Conservation (phyloP, 805 yeast genomes). For the Yarrowia sp. region DNA sequence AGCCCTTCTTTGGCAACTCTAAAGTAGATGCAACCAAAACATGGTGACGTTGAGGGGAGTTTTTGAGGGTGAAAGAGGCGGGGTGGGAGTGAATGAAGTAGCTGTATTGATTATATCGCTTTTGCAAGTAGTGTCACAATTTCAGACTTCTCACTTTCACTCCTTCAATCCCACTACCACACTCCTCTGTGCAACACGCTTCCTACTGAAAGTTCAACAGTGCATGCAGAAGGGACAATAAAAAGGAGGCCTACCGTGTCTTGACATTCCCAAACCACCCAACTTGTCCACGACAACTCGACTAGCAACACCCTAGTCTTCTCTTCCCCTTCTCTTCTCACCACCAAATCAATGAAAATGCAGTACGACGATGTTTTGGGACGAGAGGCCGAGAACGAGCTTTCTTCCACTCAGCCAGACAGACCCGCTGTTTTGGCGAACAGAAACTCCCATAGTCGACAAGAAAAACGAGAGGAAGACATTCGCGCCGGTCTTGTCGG, state of each 20-base stretch:
- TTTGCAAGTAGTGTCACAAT: too few species aligned
- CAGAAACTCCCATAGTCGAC: conserved; percentile 18
- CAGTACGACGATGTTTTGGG: conserved; percentile 37
- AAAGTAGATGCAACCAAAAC: conserved; percentile 29
- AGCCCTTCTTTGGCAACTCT: conserved; percentile 18
- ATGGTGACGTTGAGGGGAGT: background rate
- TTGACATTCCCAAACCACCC: background rate
- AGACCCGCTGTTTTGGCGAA: conserved; percentile 18
- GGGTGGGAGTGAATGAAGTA: too few species aligned
- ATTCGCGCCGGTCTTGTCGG: conserved; percentile 13
- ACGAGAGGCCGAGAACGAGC: conserved; percentile 35
- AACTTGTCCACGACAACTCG: conserved; percentile 27
- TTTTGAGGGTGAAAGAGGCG: too few species aligned
- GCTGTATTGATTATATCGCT: too few species aligned
- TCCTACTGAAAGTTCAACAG: background rate
- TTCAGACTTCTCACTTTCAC: too few species aligned
- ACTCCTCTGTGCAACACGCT: too few species aligned
- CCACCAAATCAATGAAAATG: conserved; percentile 7
- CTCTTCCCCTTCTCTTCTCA: background rate
- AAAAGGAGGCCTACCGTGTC: conserved; percentile 11
- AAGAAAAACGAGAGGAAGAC: conserved; percentile 17
- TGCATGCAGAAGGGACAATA: conserved; percentile 14
- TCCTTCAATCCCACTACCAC: too few species aligned
- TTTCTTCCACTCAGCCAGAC: conserved; percentile 30
- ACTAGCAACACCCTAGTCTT: background rate